A percentile compares a stretch with the other conserved stretches of the same genome.
Conservation (phyloP, 495 filamentous ascomycete genomes). For the Niebla homalea region DNA sequence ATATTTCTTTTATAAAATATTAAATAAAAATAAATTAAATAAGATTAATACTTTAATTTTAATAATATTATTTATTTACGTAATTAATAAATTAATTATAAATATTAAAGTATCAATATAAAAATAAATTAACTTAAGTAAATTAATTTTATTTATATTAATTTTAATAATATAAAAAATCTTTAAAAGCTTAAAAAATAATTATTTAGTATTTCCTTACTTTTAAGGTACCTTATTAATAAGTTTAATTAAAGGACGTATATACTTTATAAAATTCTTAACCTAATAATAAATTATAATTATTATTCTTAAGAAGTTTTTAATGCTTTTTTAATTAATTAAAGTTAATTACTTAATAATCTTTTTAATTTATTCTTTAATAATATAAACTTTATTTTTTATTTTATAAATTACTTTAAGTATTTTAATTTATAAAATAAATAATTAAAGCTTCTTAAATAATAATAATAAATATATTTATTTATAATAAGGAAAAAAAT, state of each 20-base stretch:
- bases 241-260: background rate
- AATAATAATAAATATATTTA: background rate
- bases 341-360: background rate
- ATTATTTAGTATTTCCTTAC: background rate
- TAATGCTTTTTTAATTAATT: background rate
- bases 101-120: conserved; percentile 4
- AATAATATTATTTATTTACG: background rate
- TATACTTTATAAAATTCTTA: conserved; percentile 5
- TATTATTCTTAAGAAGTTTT: background rate
- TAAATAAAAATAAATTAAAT: background rate
- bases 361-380: background rate
- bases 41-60: background rate
- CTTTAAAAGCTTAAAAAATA: conserved; percentile 4
- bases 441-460: conserved; percentile 4
- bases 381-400: background rate
- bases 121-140: background rate
- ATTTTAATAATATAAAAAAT: background rate
- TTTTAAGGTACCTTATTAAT: background rate
- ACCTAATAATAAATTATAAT: background rate
- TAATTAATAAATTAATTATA: background rate
- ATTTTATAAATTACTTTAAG: background rate
- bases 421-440: background rate
- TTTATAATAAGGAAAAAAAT: conserved; percentile 3
- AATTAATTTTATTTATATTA: background rate
- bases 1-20: background rate